These are phyloP conservation scores for Cryphonectria japonica DNA, from an alignment of 2,329 filamentous ascomycete species.

Conservation along the genomic window DNA sequence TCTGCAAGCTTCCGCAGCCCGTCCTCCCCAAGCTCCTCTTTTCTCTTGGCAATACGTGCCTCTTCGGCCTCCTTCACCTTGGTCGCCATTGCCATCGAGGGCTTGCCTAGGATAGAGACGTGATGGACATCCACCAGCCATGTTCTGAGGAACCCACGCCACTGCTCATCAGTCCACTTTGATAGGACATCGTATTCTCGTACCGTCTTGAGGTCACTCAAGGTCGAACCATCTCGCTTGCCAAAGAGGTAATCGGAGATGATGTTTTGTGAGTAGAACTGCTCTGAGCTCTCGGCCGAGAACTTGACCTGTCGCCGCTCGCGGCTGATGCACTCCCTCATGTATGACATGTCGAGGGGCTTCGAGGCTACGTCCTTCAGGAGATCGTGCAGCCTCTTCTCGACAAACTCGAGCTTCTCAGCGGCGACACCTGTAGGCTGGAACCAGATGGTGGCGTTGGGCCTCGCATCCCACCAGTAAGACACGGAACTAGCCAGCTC, in stretches of 20 bases:
- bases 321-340: constrained; percentile 83
- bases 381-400: constrained; percentile 82
- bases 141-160: constrained; percentile 78
- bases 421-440: constrained; percentile 86
- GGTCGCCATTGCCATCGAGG: constrained; percentile 77
- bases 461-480: constrained; percentile 77
- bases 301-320: constrained; percentile 83
- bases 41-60: constrained; percentile 76
- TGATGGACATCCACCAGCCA: constrained; percentile 88
- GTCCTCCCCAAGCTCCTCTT: constrained; percentile 77
- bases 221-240: constrained; percentile 77
- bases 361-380: constrained; percentile 79
- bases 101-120: constrained; percentile 85
- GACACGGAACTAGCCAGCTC: constrained; percentile 86
- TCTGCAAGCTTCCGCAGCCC: constrained; percentile 76
- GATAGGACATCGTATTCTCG: constrained; percentile 66
- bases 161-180: constrained; percentile 84
- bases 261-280: constrained; percentile 81
- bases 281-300: constrained; percentile 77
- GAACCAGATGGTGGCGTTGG: constrained; percentile 83
- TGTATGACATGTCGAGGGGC: constrained; percentile 85
- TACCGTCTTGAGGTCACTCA: constrained; percentile 62
- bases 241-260: constrained; percentile 95
- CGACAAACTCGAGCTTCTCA: constrained; percentile 79
- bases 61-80: constrained; percentile 83